Percentiles rank a stretch among this genome's conserved stretches.
Conservation (phyloP, 495 filamentous ascomycete genomes). For the Lophium mytilinum region DNA sequence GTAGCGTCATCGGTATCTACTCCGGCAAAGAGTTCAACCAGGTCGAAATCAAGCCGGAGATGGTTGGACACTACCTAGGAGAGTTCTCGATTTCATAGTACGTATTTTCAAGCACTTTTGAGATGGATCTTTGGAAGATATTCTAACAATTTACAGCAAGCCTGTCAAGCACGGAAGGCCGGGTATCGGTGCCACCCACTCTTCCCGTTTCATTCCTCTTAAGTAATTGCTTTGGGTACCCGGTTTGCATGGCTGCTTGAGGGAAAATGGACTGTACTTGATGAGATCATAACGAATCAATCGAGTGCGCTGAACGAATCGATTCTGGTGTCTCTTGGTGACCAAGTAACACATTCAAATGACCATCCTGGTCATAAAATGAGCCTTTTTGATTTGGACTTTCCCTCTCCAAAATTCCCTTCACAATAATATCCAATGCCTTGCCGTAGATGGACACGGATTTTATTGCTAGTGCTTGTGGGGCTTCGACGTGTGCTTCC, state of each 20-base stretch:
- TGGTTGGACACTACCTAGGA: slow-evolving; percentile 98
- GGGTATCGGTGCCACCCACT: slow-evolving; percentile 99
- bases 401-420: background rate
- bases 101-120: slow-evolving; percentile 35
- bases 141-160: slow-evolving; percentile 58
- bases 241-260: slow-evolving; percentile 24
- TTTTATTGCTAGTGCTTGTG: no score
- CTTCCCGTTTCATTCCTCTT: slow-evolving; percentile 99
- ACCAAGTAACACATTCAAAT: background rate
- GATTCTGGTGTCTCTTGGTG: background rate
- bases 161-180: slow-evolving; percentile 99
- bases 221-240: slow-evolving; percentile 56
- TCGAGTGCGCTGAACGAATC: background rate
- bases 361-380: background rate
- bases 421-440: background rate
- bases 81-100: slow-evolving; percentile 99
- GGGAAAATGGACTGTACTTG: background rate
- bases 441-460: no score
- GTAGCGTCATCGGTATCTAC: slow-evolving; percentile 96
- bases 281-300: background rate
- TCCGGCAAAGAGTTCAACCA: slow-evolving; percentile 99
- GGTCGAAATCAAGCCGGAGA: slow-evolving; percentile 99
- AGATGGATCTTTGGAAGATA: background rate
- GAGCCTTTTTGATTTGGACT: background rate
- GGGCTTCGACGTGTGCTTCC: no score